These are phyloP conservation scores for Phoma sp. DNA, from an alignment of 2,329 filamentous ascomycete genomes.

Conservation along the genomic window DNA sequence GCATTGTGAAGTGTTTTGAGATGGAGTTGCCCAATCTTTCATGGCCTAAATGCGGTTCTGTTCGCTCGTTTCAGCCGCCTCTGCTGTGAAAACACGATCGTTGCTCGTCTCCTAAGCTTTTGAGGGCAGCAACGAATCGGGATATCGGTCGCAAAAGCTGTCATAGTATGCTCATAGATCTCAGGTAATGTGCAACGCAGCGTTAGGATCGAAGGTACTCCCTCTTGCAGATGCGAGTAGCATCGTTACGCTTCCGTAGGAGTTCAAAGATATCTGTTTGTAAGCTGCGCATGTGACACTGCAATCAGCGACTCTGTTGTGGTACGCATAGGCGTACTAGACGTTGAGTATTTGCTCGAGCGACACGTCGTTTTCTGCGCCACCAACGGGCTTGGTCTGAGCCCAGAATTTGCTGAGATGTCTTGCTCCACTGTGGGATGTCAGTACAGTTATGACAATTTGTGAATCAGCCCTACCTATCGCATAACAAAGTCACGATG, in stretches of 20 bases:
- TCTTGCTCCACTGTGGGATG: constrained; percentile 62
- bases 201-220: too few relatives aligned
- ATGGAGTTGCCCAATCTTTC: constrained; percentile 18
- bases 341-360: constrained; percentile 64
- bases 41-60: constrained; percentile 12
- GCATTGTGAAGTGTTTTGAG: constrained; percentile 15
- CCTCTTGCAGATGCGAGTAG: too few relatives aligned
- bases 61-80: constrained; percentile 9
- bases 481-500: constrained; percentile 84
- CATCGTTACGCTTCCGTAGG: too few relatives aligned
- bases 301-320: too few relatives aligned
- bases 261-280: too few relatives aligned
- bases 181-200: too few relatives aligned
- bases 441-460: constrained; percentile 11
- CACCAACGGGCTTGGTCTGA: constrained; percentile 69
- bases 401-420: constrained; percentile 89
- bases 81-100: background rate
- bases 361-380: constrained; percentile 50
- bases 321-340: constrained; percentile 17
- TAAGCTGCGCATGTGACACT: too few relatives aligned
- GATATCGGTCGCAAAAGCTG: too few relatives aligned
- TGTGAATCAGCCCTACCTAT: constrained; percentile 50
- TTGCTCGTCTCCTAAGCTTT: background rate
- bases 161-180: too few relatives aligned
- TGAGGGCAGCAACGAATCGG: background rate